These are phyloP conservation scores for Chlamydomonas schloesseri DNA, from an alignment of 139 green algal genomes.

Conservation along the genomic window DNA sequence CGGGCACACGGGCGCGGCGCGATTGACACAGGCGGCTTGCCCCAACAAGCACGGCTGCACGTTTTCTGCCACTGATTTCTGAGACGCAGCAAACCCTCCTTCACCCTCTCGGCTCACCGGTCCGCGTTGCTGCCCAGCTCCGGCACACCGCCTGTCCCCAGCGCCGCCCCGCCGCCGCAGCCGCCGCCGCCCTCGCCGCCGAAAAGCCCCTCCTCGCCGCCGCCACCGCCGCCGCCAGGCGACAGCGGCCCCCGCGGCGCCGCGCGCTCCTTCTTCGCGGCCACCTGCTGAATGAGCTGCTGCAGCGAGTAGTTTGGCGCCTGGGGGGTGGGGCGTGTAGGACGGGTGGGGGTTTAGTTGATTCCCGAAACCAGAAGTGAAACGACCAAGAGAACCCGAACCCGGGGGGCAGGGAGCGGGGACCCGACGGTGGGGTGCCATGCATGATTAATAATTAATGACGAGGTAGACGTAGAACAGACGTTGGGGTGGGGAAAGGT, in stretches of 20 bases:
- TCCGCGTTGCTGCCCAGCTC: slow-evolving; percentile 1
- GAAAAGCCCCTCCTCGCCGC: not conserved
- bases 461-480: too few species aligned
- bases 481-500: too few species aligned
- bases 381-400: too few species aligned
- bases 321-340: not conserved
- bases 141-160: not conserved
- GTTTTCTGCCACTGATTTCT: too few species aligned
- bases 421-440: too few species aligned
- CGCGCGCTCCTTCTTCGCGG: slow-evolving; percentile 27
- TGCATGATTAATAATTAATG: too few species aligned
- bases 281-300: slow-evolving; percentile 60
- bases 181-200: not conserved
- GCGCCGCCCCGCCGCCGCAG: not conserved
- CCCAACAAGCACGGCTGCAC: too few species aligned
- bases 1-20: not conserved
- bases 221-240: not conserved
- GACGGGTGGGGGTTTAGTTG: too few species aligned
- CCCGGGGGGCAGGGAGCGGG: too few species aligned
- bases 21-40: too few species aligned
- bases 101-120: not conserved
- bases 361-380: too few species aligned
- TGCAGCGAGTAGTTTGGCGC: slow-evolving; percentile 60
- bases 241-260: not conserved
- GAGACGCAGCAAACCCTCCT: too few species aligned